Conservation (phyloP, 371 early-diverging fungal species). For the Smittium culicis region DNA sequence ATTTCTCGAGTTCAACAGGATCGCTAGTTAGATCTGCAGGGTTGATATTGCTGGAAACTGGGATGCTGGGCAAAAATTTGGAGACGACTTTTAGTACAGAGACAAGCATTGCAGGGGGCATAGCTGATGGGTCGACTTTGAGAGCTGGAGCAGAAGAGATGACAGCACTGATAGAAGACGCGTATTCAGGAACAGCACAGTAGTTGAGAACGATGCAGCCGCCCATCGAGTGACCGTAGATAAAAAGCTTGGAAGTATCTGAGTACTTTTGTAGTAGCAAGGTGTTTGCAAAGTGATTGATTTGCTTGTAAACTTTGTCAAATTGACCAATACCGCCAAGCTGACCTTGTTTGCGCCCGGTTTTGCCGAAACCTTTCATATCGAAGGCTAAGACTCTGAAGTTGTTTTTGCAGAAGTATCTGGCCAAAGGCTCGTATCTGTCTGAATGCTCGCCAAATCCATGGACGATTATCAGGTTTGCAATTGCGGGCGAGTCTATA, state of each 20-base stretch:
- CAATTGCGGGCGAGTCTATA: slow-evolving; percentile 5
- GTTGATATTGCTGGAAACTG: slow-evolving; percentile 20
- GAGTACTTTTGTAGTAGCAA: not conserved
- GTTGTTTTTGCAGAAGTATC: slow-evolving; percentile 20
- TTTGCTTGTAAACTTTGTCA: slow-evolving; percentile 14
- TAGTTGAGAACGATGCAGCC: slow-evolving; percentile 28
- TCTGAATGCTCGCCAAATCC: slow-evolving; percentile 34
- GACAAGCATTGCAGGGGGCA: slow-evolving; percentile 19
- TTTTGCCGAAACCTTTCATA: slow-evolving; percentile 35
- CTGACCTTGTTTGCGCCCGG: slow-evolving; percentile 20
- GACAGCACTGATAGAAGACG: slow-evolving; percentile 20
- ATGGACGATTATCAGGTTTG: slow-evolving; percentile 28
- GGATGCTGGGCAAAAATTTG: slow-evolving; percentile 20
- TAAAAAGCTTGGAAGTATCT: slow-evolving; percentile 22
- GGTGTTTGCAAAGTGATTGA: slow-evolving; percentile 14
- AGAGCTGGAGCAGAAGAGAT: slow-evolving; percentile 30
- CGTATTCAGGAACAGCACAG: slow-evolving; percentile 8
- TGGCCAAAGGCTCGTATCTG: slow-evolving; percentile 26
- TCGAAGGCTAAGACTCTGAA: slow-evolving; percentile 29
- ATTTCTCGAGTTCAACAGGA: slow-evolving; percentile 17
- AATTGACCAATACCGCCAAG: slow-evolving; percentile 26
- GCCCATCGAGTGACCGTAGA: slow-evolving; percentile 36
- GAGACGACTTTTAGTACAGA: slow-evolving; percentile 15
- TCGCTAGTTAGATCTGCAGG: slow-evolving; percentile 25
- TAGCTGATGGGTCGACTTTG: slow-evolving; percentile 14